A percentile compares a stretch with the other conserved stretches of the same genome.
Conservation (phyloP, 2,329 filamentous ascomycete species). For the Fusarium sp. region DNA sequence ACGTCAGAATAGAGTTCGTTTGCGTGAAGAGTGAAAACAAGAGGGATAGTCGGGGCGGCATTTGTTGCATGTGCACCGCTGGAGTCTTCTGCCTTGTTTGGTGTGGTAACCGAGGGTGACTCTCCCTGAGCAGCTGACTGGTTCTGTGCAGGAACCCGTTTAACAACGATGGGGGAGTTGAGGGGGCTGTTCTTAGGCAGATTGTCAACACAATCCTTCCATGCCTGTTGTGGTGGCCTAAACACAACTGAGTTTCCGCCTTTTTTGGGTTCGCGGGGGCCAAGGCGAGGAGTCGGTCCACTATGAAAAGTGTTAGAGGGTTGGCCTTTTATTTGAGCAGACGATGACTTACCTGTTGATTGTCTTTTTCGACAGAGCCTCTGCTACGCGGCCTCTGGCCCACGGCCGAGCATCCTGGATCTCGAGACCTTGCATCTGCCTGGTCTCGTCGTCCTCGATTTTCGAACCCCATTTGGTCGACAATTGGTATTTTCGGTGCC, state of each 20-base stretch:
- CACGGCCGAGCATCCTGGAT: conserved; percentile 39
- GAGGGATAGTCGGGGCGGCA: background rate
- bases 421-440: conserved; percentile 39
- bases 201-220: conserved; percentile 19
- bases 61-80: background rate
- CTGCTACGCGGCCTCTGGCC: conserved; percentile 19
- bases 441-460: conserved; percentile 40
- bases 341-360: conserved; percentile 5
- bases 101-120: too few species aligned
- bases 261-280: background rate
- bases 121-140: background rate
- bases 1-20: background rate
- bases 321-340: background rate
- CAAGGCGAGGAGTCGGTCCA: background rate
- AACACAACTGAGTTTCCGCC: background rate
- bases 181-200: background rate
- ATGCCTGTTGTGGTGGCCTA: conserved; percentile 23
- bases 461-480: conserved; percentile 27
- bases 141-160: conserved; percentile 12
- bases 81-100: background rate
- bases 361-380: background rate
- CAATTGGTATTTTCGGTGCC: conserved; percentile 1
- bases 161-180: background rate
- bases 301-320: conserved; percentile 3
- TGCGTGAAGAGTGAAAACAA: background rate